Base-by-base conservation (phyloP, 2,329 filamentous ascomycete species). In the Cryphonectria japonica region DNA sequence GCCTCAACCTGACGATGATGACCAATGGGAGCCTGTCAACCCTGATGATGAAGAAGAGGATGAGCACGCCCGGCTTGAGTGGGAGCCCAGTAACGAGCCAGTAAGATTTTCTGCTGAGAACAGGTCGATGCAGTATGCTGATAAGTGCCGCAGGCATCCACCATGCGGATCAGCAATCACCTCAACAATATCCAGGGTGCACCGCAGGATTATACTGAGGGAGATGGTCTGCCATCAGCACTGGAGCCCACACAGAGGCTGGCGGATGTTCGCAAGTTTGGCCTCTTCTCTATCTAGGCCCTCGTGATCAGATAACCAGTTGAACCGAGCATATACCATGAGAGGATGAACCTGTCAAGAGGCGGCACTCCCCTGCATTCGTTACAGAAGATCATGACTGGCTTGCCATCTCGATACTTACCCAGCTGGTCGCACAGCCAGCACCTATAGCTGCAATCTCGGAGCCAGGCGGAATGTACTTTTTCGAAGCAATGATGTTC, bases 401-500 rank as follows among this genome's bases (percentile, higher is more conserved):
- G 69, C 74, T 74, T 62, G 69, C 71, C 69, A 76, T 74, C 52
- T 80, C 75, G 66, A 88, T 83, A 74, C 85, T 87, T 68, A 97
- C 84, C 91, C 94, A 97, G 78, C 91, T 97, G 26, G 95, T 97
- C 61, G 95, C 95, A 82, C 94, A 97, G 1, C 95, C 95, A n/a
- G 93, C 94, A 34, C 91, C 93, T 66, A 97, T 85, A 66, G 82
- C 83, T 74, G 85, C 81, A 69, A 94, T 88, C 29, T 82, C 82
- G 69, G 82, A 84, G 13, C 80, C 83, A 5, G 84, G 78, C 22
- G 86, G 85, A 54, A 90, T 81, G 77, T 85, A 85, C 74, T 85
- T 85, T 67, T 84, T 83, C 62, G 89, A 87, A 32, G 86, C 86
- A 77, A 97, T 87, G 71, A 88, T 82, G 77, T 91, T 94, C 85